Evolutionary conservation across 2,329 filamentous ascomycete species (phyloP).

Genomic region (Davidsoniella virescens): DNA sequence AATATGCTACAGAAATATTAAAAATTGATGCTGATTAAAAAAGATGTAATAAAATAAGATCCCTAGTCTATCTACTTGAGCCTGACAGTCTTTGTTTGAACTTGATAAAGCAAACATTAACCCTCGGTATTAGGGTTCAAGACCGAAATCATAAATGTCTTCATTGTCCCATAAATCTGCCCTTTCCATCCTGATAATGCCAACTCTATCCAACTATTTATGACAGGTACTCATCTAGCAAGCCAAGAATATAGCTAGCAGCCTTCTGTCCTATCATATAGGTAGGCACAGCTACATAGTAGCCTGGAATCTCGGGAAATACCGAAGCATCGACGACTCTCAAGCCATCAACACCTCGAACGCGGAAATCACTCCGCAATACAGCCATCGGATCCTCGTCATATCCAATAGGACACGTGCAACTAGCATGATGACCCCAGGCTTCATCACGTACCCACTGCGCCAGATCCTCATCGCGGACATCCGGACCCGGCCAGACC

Average conservation of each 20-base stretch:
- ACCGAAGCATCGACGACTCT: slow-evolving; percentile 46
- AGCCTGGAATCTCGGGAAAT: slow-evolving; percentile 35
- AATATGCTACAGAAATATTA: neutral
- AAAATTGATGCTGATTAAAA: neutral
- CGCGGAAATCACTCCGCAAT: slow-evolving; percentile 39
- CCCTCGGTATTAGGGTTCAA: too few relatives aligned
- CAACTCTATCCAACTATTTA: too few relatives aligned
- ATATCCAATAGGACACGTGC: slow-evolving; percentile 38
- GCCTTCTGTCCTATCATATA: slow-evolving; percentile 47
- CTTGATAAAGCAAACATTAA: too few relatives aligned
- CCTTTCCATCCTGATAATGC: too few relatives aligned
- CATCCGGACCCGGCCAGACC: slow-evolving; percentile 9
- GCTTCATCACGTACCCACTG: slow-evolving; percentile 25
- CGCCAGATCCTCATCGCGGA: slow-evolving; percentile 14
- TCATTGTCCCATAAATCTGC: too few relatives aligned
- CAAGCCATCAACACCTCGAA: slow-evolving; percentile 36
- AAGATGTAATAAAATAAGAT: neutral
- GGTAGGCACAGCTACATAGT: slow-evolving; percentile 31
- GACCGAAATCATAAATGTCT: too few relatives aligned
- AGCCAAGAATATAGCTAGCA: slow-evolving; percentile 33
- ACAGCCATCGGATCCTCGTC: slow-evolving; percentile 38
- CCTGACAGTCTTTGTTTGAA: too few relatives aligned
- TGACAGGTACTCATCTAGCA: neutral
- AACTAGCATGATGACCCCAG: slow-evolving; percentile 41
- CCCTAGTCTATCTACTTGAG: too few relatives aligned